These are phyloP conservation scores for Aspergillus tamarii DNA, from an alignment of 2,329 filamentous ascomycete genomes.

Conservation along the genomic window DNA sequence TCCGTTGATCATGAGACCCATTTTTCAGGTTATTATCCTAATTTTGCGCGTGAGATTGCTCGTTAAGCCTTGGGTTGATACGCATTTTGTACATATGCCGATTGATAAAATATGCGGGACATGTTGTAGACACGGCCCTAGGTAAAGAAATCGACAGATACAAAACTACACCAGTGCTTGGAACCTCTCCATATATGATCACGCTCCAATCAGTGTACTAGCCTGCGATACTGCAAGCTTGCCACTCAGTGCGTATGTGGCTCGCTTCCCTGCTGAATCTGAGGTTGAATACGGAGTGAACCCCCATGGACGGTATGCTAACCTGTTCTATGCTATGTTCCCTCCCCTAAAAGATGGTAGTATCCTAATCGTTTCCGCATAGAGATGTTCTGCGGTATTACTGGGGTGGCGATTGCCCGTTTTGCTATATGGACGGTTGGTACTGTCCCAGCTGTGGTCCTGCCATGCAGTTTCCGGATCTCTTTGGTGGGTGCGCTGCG, in stretches of 20 bases:
- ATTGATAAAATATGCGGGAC: no score
- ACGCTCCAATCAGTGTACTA: no score
- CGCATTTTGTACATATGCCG: no score
- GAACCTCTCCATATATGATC: no score
- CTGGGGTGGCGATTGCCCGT: neutral
- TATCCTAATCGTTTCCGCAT: fast-evolving
- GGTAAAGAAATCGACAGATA: no score
- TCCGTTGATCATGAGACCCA: no score
- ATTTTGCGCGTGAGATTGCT: no score
- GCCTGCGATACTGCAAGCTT: fast-evolving
- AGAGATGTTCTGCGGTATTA: neutral
- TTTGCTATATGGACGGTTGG: neutral
- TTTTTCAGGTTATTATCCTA: no score
- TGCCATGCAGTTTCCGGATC: neutral
- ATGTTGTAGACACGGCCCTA: no score
- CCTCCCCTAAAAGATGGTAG: fast-evolving
- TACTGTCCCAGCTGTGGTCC: neutral
- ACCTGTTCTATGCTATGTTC: neutral
- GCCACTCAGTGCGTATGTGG: no score
- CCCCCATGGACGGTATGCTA: neutral
- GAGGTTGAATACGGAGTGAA: neutral
- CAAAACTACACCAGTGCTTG: no score
- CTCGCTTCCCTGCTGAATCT: neutral
- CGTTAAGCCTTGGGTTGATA: no score
- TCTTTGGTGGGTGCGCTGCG: neutral